phyloP scores from a whole-genome alignment of 768 basidiomycete genomes.

The Pluteus cervinus region DNA sequence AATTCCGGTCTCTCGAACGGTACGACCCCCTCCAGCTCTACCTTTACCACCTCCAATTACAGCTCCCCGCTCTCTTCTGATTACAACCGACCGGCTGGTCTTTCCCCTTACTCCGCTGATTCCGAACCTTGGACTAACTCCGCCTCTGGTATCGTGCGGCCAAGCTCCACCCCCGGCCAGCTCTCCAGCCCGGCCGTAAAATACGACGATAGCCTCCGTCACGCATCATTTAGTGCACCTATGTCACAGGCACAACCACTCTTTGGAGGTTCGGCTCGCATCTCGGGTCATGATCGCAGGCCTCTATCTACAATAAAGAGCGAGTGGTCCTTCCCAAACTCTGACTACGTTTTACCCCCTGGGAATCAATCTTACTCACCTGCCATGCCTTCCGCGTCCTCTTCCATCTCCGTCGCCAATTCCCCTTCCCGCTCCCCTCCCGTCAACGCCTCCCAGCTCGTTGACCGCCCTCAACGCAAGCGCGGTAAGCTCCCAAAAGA shows the following conservation, averaged over 20 bases:
- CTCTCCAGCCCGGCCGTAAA: constrained; percentile 48
- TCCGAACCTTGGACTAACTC: constrained; percentile 51
- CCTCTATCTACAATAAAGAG: constrained; percentile 51
- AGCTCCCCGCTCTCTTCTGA: constrained; percentile 42
- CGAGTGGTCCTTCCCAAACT: constrained; percentile 65
- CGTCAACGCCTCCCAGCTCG: constrained; percentile 50
- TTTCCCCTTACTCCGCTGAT: constrained; percentile 43
- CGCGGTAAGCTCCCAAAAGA: constrained; percentile 87
- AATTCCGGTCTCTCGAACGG: constrained; percentile 44
- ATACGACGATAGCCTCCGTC: constrained; percentile 68
- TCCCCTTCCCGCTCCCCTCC: constrained; percentile 50
- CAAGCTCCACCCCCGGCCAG: constrained; percentile 62
- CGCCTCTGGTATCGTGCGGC: constrained; percentile 55
- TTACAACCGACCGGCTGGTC: constrained; percentile 35
- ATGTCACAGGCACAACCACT: constrained; percentile 56
- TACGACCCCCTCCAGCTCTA: constrained; percentile 44
- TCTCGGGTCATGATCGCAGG: constrained; percentile 63
- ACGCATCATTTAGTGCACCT: constrained; percentile 58
- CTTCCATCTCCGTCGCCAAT: constrained; percentile 34
- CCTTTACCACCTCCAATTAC: constrained; percentile 42
- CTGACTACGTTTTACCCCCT: constrained; percentile 49
- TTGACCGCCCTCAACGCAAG: constrained; percentile 75
- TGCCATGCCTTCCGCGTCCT: constrained; percentile 38
- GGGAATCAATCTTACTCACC: constrained; percentile 35
- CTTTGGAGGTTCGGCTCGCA: constrained; percentile 64